These are phyloP conservation scores for Styphnolobium japonicum DNA, from an alignment of 306 rosid species.

Conservation along the genomic window DNA sequence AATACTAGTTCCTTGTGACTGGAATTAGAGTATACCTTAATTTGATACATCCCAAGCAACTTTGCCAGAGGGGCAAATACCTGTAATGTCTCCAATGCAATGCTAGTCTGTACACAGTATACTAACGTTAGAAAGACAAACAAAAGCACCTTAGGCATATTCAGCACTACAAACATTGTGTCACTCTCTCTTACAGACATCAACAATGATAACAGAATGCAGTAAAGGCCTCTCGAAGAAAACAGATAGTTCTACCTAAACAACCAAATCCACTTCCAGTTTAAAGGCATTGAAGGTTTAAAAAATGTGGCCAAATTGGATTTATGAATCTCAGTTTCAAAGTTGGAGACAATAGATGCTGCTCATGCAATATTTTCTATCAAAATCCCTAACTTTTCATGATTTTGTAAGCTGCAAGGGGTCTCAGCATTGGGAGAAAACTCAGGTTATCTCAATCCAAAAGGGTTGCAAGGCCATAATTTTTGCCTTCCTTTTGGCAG, in stretches of 20 bases:
- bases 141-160: background rate
- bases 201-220: background rate
- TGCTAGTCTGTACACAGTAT: constrained; percentile 69
- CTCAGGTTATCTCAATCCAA: too few relatives aligned
- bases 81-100: constrained; percentile 92
- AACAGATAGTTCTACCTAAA: constrained; percentile 4
- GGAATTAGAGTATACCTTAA: constrained; percentile 64
- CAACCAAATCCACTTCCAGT: constrained; percentile 1
- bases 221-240: background rate
- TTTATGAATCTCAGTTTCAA: background rate
- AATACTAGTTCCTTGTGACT: background rate
- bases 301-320: background rate
- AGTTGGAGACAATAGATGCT: background rate
- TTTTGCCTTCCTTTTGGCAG: background rate
- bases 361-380: background rate
- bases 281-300: constrained; percentile 16
- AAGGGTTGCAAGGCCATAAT: constrained; percentile 1
- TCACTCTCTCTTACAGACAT: background rate
- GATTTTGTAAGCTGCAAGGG: background rate
- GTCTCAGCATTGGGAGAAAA: background rate
- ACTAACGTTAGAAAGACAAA: constrained; percentile 27
- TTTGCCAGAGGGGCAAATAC: constrained; percentile 99
- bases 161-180: constrained; percentile 1
- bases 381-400: constrained; percentile 5
- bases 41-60: constrained; percentile 99